phyloP scores from a whole-genome alignment of 2,329 filamentous ascomycete genomes.

The Cladorrhinum sp. region DNA sequence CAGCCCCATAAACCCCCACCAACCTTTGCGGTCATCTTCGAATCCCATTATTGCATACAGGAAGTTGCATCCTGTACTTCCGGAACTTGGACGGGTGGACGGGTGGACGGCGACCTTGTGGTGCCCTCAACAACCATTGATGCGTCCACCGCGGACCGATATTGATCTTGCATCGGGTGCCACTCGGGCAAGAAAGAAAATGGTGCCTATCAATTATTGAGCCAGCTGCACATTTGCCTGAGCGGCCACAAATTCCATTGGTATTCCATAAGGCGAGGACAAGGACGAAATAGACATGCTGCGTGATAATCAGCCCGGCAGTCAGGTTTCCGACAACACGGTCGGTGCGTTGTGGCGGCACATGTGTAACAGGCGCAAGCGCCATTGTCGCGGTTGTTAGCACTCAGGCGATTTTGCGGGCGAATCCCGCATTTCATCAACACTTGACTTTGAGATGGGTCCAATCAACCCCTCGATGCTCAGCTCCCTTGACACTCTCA shows the following conservation, averaged over 20 bases:
- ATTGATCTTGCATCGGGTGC: neutral
- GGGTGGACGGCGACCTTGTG: neutral
- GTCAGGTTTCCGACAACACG: neutral
- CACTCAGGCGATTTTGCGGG: neutral
- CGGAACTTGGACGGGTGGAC: no score
- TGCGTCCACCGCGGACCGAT: neutral
- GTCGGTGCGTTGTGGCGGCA: neutral
- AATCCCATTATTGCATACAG: neutral
- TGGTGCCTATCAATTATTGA: neutral
- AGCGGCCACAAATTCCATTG: neutral
- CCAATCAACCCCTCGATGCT: neutral
- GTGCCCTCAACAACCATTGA: no score
- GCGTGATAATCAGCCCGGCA: neutral
- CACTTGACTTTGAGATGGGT: neutral
- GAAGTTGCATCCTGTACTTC: neutral
- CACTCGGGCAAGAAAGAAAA: neutral
- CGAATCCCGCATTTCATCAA: neutral
- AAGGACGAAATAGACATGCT: neutral
- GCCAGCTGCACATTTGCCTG: neutral
- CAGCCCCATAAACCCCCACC: neutral
- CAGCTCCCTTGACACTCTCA: neutral
- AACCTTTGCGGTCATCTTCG: neutral
- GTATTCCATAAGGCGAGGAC: neutral
- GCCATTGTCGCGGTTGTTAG: neutral
- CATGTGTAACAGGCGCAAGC: neutral